A percentile compares a stretch with the other conserved stretches of the same genome.
Evolutionary conservation across 805 yeast species (phyloP).

Genomic region (Suhomyces vadensis): DNA sequence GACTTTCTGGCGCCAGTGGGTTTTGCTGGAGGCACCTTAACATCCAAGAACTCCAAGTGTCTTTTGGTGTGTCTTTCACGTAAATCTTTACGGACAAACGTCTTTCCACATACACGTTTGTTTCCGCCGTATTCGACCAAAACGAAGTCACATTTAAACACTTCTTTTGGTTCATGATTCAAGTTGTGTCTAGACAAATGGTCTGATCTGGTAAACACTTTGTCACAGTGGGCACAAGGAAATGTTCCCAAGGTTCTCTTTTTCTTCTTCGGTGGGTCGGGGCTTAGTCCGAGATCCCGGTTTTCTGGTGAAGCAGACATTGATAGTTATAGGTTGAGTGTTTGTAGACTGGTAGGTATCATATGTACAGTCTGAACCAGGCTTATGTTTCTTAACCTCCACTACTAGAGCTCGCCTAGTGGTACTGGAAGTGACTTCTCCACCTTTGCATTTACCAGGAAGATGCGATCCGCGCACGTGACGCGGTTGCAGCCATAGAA

Average conservation of each 20-base stretch:
- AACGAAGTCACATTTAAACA: constrained; percentile 55
- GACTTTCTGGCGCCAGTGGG: background rate
- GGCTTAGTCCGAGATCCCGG: background rate
- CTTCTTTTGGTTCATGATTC: constrained; percentile 56
- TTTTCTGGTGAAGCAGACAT: constrained; percentile 1
- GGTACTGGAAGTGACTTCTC: background rate
- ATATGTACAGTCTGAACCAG: no score
- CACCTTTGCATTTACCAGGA: background rate
- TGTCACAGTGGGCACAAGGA: constrained; percentile 47
- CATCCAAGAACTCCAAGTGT: constrained; percentile 21
- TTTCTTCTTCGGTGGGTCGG: constrained; percentile 18
- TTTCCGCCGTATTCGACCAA: constrained; percentile 41
- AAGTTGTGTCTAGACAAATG: constrained; percentile 65
- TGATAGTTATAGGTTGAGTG: background rate
- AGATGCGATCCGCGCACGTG: constrained; percentile 1
- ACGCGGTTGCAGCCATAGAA: background rate
- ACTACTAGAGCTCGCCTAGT: no score
- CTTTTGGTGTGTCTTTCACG: constrained; percentile 41
- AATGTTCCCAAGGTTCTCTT: constrained; percentile 32
- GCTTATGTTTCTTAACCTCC: no score
- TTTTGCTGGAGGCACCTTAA: background rate
- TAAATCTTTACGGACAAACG: constrained; percentile 64
- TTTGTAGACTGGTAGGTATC: no score
- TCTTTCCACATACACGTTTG: constrained; percentile 52
- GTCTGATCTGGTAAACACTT: constrained; percentile 60